These are phyloP conservation scores for Diaporthe eres DNA, from an alignment of 2,329 filamentous ascomycete genomes.

Conservation along the genomic window DNA sequence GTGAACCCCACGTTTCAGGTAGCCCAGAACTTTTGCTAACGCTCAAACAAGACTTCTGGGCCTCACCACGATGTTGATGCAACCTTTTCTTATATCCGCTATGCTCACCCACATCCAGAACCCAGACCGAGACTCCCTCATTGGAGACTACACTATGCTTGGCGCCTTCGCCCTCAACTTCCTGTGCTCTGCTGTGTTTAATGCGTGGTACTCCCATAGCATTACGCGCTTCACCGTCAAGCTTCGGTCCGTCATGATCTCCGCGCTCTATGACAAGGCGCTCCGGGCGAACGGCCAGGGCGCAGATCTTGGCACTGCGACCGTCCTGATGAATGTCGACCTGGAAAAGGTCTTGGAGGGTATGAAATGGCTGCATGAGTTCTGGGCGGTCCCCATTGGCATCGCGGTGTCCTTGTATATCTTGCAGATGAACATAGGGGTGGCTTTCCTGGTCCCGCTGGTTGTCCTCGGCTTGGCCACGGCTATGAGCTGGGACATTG, in stretches of 20 bases:
- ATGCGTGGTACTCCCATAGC: slow-evolving; percentile 1
- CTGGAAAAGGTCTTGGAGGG: slow-evolving; percentile 2
- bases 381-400: neutral
- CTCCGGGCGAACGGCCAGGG: neutral
- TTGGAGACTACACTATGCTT: neutral
- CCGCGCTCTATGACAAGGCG: neutral
- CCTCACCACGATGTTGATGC: neutral
- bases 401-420: neutral
- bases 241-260: neutral
- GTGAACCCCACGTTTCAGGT: neutral
- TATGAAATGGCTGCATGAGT: neutral
- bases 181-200: neutral
- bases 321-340: neutral
- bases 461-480: neutral
- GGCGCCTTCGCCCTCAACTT: neutral
- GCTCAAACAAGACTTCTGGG: neutral
- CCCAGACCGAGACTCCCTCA: neutral
- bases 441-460: neutral
- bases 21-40: neutral
- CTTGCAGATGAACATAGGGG: neutral
- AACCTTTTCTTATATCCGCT: neutral
- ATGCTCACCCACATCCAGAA: neutral
- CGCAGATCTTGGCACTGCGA: neutral
- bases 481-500: neutral
- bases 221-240: neutral